Evolutionary conservation across 768 basidiomycete genomes (phyloP).

Genomic region (Strobilomyces confusus): DNA sequence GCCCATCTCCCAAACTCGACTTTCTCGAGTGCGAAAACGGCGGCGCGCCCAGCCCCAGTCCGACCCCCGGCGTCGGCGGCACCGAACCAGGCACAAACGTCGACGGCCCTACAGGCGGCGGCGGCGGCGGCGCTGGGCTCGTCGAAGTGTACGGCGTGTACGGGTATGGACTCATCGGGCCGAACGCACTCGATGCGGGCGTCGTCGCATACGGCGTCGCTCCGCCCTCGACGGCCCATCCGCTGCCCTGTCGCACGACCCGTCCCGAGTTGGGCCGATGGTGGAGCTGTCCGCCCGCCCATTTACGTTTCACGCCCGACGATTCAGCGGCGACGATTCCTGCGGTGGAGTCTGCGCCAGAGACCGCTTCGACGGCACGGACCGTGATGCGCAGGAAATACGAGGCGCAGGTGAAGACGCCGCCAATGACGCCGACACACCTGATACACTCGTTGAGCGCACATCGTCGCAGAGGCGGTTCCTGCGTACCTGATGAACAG

Average conservation of each 20-base stretch:
- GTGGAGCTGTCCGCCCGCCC: slow-evolving; percentile 63
- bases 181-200: slow-evolving; percentile 30
- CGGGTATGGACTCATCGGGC: slow-evolving; percentile 24
- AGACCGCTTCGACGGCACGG: slow-evolving; percentile 64
- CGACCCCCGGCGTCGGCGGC: slow-evolving; percentile 27
- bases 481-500: slow-evolving; percentile 64
- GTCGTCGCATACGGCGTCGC: slow-evolving; percentile 36
- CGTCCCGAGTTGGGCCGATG: slow-evolving; percentile 42
- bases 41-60: slow-evolving; percentile 28
- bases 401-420: slow-evolving; percentile 81
- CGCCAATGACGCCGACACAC: slow-evolving; percentile 87
- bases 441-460: slow-evolving; percentile 26
- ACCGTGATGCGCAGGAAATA: slow-evolving; percentile 65
- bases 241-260: slow-evolving; percentile 53
- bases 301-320: slow-evolving; percentile 60
- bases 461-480: background rate
- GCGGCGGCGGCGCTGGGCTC: slow-evolving; percentile 1
- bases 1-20: slow-evolving; percentile 14
- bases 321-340: slow-evolving; percentile 65
- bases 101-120: slow-evolving; percentile 25
- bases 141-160: slow-evolving; percentile 31
- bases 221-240: slow-evolving; percentile 56
- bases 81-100: slow-evolving; percentile 29
- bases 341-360: slow-evolving; percentile 46
- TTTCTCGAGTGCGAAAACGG: slow-evolving; percentile 16